These are phyloP conservation scores for Hypoxylon sp. DNA, from an alignment of 2,329 filamentous ascomycete genomes.

Conservation along the genomic window DNA sequence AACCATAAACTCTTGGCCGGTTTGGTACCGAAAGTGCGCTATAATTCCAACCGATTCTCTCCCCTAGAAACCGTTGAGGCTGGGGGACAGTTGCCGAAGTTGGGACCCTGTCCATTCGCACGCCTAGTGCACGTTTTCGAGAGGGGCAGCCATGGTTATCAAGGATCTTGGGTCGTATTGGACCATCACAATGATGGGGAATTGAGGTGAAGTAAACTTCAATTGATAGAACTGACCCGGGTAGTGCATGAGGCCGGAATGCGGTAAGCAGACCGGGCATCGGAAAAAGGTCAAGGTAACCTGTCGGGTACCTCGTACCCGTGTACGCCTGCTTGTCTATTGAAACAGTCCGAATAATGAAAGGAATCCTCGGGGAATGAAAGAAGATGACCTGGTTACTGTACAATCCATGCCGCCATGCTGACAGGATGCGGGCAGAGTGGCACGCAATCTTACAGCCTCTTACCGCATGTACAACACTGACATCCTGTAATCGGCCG, in stretches of 20 bases:
- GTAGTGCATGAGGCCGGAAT: conserved; percentile 19
- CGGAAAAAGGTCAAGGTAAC: conserved; percentile 27
- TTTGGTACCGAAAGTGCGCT: conserved; percentile 16
- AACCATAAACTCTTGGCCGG: conserved; percentile 15
- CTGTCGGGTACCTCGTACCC: conserved; percentile 7
- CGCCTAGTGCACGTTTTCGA: conserved; percentile 37
- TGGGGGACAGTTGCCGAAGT: conserved; percentile 39
- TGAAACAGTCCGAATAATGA: conserved; percentile 9
- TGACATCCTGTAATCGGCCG: conserved; percentile 18
- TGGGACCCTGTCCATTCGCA: conserved; percentile 30
- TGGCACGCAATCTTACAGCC: conserved; percentile 34
- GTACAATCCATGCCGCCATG: conserved; percentile 21
- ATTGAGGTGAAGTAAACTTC: conserved; percentile 21
- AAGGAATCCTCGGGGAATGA: conserved; percentile 13
- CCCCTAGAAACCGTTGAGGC: conserved; percentile 3
- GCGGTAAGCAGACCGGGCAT: conserved; percentile 23
- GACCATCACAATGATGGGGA: conserved; percentile 23
- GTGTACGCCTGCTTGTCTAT: not conserved
- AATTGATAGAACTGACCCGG: conserved; percentile 32
- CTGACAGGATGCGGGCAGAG: conserved; percentile 36
- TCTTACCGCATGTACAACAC: conserved; percentile 24
- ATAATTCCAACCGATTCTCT: not conserved
- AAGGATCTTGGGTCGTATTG: conserved; percentile 26
- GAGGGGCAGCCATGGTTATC: conserved; percentile 41
- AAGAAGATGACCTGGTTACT: conserved; percentile 22